Base-by-base conservation (phyloP, 352 stramenopile genomes). In the Globisporangium polare region DNA sequence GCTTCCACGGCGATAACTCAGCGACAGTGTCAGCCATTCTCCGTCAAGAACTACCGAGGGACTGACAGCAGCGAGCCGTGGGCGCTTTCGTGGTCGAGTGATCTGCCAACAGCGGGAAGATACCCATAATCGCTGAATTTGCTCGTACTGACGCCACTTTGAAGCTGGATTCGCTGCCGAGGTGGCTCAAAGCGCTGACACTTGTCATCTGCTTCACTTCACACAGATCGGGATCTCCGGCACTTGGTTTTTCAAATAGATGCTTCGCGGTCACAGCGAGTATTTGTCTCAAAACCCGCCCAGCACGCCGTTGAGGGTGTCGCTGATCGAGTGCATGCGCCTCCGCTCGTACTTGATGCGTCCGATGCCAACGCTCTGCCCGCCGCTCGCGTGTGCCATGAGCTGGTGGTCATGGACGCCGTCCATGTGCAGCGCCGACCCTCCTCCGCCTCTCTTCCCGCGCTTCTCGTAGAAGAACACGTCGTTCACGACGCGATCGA, bases 381-480 rank as follows among this genome's bases (percentile, higher is more conserved):
- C 80, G 8, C 80, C 79, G 41, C 74, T 82, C 1, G 66, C 73
- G 22, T 72, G 66, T 2, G 56, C 70, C 55, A 80, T 72, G 43
- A 78, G 66, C 65, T 72, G 7, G 58, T 67, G 22, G 22, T 41
- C 13, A 13, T 35, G 43, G 43, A 10, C 9, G 13, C 39, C 26
- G 10, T 64, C 66, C n/a, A n/a, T n/a, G 41, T 31, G 83, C 54
- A 2, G 43, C 33, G 5, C 75, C 64, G 35, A 43, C 29, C 33
- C 9, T 6, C 39, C 39, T 46, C 39, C 39, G 5, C 39, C 39
- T 45, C 37, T 47, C 26, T 4, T 55, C 4, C 64, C 54, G 2
- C 75, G 76, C 62, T 92, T 92, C 42, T 92, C 80, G 58, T 89
- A 95, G 53, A 94, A 95, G 63, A 93, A 93, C 1, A 92, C 86